phyloP scores from a whole-genome alignment of 1,139 yeast genomes.

The Magnusiomyces suaveolens region DNA sequence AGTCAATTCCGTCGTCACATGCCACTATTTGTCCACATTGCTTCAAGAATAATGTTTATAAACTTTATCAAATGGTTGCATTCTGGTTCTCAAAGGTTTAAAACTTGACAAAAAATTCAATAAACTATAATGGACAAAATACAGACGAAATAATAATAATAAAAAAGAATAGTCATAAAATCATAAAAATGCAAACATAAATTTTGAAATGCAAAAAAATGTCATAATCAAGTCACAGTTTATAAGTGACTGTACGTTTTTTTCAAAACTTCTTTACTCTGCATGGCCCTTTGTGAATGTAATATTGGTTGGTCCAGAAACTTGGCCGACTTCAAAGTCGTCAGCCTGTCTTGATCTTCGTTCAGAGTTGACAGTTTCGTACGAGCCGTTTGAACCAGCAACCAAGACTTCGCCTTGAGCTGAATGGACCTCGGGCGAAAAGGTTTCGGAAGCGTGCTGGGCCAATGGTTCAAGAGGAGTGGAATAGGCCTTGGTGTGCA shows the following conservation, averaged over 20 bases:
- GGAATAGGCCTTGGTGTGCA: not conserved
- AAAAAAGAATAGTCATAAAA: too few relatives aligned
- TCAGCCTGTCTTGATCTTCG: not conserved
- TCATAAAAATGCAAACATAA: not conserved
- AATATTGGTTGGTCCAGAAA: slow-evolving; percentile 4
- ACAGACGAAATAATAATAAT: not conserved
- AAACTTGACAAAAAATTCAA: not conserved
- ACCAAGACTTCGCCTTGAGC: not conserved
- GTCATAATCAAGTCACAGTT: not conserved
- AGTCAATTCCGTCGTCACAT: too few relatives aligned
- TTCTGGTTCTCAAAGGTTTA: not conserved
- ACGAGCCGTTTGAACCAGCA: slow-evolving; percentile 3
- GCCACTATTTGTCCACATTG: too few relatives aligned
- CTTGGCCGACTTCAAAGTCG: not conserved
- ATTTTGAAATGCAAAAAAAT: not conserved
- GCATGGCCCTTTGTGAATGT: not conserved
- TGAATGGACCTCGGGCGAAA: slow-evolving; percentile 1
- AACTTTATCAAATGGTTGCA: not conserved
- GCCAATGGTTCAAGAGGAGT: not conserved
- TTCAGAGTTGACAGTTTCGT: not conserved
- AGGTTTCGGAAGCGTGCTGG: not conserved
- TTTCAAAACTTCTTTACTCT: not conserved
- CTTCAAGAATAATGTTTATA: too few relatives aligned
- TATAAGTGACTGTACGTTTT: not conserved
- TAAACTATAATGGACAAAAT: too few relatives aligned